Percentiles rank a stretch among this genome's conserved stretches.
These are phyloP conservation scores for Hymenoscyphus occultus DNA, from an alignment of 2,329 filamentous ascomycete species.

Conservation along the genomic window DNA sequence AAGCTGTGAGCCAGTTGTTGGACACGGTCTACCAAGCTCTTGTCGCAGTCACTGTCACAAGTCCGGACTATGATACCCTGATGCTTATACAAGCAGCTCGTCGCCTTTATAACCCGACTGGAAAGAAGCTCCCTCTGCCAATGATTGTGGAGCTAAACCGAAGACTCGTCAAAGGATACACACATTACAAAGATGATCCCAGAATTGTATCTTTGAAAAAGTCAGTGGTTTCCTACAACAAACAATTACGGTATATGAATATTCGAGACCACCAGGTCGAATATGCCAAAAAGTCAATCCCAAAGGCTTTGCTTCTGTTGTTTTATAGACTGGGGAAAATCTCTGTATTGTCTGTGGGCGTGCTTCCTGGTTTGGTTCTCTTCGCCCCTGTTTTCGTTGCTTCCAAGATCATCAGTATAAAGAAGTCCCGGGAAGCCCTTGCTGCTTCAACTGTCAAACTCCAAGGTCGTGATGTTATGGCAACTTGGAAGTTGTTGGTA, in stretches of 20 bases:
- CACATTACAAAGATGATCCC: conserved; percentile 68
- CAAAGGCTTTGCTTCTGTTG: conserved; percentile 67
- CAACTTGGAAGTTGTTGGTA: conserved; percentile 89
- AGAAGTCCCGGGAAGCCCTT: conserved; percentile 77
- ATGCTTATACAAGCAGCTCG: conserved; percentile 82
- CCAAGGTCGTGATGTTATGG: conserved; percentile 83
- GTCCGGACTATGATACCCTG: conserved; percentile 90
- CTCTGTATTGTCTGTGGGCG: conserved; percentile 66
- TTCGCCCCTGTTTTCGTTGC: conserved; percentile 86
- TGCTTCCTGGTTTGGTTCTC: conserved; percentile 79
- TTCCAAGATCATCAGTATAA: conserved; percentile 75
- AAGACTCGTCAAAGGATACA: conserved; percentile 83
- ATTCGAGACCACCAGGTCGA: conserved; percentile 92
- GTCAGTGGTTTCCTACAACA: conserved; percentile 60
- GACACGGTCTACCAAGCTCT: conserved; percentile 82
- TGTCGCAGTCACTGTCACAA: conserved; percentile 85
- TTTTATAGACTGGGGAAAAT: conserved; percentile 74
- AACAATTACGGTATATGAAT: conserved; percentile 75
- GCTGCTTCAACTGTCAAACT: conserved; percentile 87
- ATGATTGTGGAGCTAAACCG: conserved; percentile 92
- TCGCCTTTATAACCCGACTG: conserved; percentile 60
- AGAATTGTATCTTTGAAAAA: conserved; percentile 71
- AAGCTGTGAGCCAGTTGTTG: conserved; percentile 77
- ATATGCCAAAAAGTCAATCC: conserved; percentile 67
- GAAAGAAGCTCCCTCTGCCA: conserved; percentile 73